Base-by-base conservation (phyloP, 345 rosid species). In the rapeseed (Brassica napus) region DNA sequence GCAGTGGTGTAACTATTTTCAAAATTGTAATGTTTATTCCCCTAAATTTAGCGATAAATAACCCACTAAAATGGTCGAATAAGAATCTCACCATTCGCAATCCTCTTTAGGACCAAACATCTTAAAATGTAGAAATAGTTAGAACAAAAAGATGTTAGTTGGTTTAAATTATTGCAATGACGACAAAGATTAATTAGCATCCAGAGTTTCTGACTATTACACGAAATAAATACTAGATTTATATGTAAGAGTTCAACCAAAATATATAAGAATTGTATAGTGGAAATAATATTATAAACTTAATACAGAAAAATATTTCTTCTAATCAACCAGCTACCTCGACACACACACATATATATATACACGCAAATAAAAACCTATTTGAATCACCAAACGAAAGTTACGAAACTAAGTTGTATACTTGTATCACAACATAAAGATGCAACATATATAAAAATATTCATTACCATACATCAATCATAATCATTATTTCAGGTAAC, bases 181-280 rank as follows among this genome's bases (percentile, higher is more conserved):
- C 77, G 82, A 78, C 77, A 79, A 67, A 79, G 82, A 73, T 79
- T 65, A 79, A 66, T 39, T 59, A 57, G 72, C 77, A 72, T 72
- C 77, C 54, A 77, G 35, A 32, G 34, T 67, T 42, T 57, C n/a
- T 14, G 10, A 68, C 28, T 74, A 64, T 32, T 64, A 32, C 34
- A 64, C 68, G 11, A 32, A 66, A 23, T 26, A 55, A 65, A 67
- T 18, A 15, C 21, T 34, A n/a, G 8, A 66, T 15, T 75, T 54
- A 34, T 65, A 9, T 6, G 44, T 15, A 39, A 70, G 65, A 49
- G 0, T 67, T 77, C 59, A 77, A 71, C 76, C 68, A 71, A 57
- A 78, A 39, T 55, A 71, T 78, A 55, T 64, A 71, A 70, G 64
- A 78, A 78, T 39, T 28, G 52, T 12, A 12, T 78, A 54, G 81